Evolutionary conservation across 345 rosid species (phyloP).

Genomic region (Cardiospermum halicacabum): DNA sequence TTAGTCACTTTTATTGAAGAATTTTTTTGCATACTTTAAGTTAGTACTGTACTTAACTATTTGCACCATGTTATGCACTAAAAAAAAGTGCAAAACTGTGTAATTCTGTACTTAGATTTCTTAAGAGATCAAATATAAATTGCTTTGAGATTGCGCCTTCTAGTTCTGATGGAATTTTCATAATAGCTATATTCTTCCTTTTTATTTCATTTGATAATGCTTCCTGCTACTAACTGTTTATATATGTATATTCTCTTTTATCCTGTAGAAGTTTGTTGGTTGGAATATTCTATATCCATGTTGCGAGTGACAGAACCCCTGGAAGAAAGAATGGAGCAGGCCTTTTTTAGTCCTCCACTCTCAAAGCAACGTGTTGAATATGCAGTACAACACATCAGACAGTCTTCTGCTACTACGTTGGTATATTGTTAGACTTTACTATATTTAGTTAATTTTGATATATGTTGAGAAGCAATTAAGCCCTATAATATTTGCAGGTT

Average conservation of each 20-base stretch:
- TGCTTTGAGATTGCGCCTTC: not conserved
- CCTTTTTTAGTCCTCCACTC: slow-evolving; percentile 89
- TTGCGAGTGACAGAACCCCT: slow-evolving; percentile 65
- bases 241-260: slow-evolving; percentile 6
- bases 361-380: slow-evolving; percentile 94
- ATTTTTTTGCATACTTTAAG: not conserved
- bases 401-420: slow-evolving; percentile 68
- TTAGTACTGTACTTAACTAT: not conserved
- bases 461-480: not conserved
- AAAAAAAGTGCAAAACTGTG: too few species aligned
- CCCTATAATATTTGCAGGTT: slow-evolving; percentile 37
- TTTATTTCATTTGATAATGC: not conserved
- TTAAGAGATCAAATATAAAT: not conserved
- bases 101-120: too few species aligned
- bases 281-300: slow-evolving; percentile 49
- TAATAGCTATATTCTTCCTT: not conserved
- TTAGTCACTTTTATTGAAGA: too few species aligned
- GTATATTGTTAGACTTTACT: slow-evolving; percentile 27
- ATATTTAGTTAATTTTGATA: slow-evolving; percentile 9
- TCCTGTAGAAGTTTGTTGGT: slow-evolving; percentile 35
- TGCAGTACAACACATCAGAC: slow-evolving; percentile 71
- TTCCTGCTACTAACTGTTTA: slow-evolving; percentile 5
- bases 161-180: not conserved
- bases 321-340: slow-evolving; percentile 95
- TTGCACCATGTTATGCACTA: too few species aligned